Evolutionary conservation across 2,329 filamentous ascomycete species (phyloP), one percentile per base, ranked within the genome.

Genomic region (Cladophialophora bantiana): DNA sequence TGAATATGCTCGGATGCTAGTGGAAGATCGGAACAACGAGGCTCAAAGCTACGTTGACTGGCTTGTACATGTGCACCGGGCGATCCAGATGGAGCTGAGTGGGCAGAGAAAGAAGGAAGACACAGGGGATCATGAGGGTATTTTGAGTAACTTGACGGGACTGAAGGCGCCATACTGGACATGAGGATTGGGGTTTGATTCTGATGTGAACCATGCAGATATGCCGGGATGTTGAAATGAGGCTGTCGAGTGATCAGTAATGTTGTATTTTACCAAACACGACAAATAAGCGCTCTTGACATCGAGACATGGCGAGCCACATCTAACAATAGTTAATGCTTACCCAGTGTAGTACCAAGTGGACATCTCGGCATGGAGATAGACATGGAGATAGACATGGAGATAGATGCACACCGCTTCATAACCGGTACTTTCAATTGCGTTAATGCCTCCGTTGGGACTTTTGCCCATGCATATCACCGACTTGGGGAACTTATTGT

Each of bases 31-130:
- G 71, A 98, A 98, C 78, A 97, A 97, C 73, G 95, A 99, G 81
- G 95, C 95, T 40, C 94, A 96, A 81, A 96, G 92, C 77, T 99
- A 98, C 79, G 95, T 98, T 38, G 95, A 99, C 81, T 99, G 95
- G 95, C 84, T 99, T 75, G 95, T 99, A 65, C 92, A 97, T 79
- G 86, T 98, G 69, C 95, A 99, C 80, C 90, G 94, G 74, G 89
- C 91, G 72, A 95, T 99, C 71, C 94, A 97, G 77, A 83, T 97
- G 70, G 95, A 99, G 86, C 78, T 88, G 72, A 83, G 83, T 56
- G 82, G 82, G 40, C 82, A 83, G 68, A 78, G 81, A 59, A 82
- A 81, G 73, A 81, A 79, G 66, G 80, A 83, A 34, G 65, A 66
- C 18, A 65, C 66, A 48, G 74, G 72, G 10, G 74, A 74, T 48